phyloP scores from a whole-genome alignment of 1,284 basidiomycete species.

The Sphagnurus paluster region DNA sequence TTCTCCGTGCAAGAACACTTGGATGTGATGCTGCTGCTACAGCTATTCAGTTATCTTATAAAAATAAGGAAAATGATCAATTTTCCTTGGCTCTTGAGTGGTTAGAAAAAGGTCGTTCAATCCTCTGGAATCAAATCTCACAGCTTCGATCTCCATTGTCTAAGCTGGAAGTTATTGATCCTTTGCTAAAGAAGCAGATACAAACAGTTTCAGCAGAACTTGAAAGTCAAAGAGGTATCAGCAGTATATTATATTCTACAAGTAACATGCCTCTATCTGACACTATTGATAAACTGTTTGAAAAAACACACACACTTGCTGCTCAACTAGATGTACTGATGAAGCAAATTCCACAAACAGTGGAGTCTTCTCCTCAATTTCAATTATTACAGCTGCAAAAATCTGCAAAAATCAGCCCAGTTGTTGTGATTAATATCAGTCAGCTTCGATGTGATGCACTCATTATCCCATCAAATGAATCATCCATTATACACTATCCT shows the following conservation, averaged over 20 bases:
- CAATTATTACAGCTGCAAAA: slow-evolving; percentile 14
- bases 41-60: slow-evolving; percentile 14
- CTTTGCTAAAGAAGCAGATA: slow-evolving; percentile 22
- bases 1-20: slow-evolving; percentile 3
- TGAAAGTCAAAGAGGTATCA: not conserved
- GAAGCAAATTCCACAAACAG: slow-evolving; percentile 13
- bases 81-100: slow-evolving; percentile 24
- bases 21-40: slow-evolving; percentile 18
- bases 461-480: slow-evolving; percentile 13
- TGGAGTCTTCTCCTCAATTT: slow-evolving; percentile 22
- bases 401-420: slow-evolving; percentile 26
- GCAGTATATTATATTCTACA: not conserved
- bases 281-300: slow-evolving; percentile 11
- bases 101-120: slow-evolving; percentile 23
- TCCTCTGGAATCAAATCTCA: slow-evolving; percentile 26
- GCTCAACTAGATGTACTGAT: slow-evolving; percentile 21
- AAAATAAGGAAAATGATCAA: not conserved
- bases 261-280: not conserved
- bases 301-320: slow-evolving; percentile 16
- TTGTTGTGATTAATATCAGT: slow-evolving; percentile 30
- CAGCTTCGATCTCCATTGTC: slow-evolving; percentile 28
- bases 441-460: slow-evolving; percentile 29
- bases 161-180: slow-evolving; percentile 21
- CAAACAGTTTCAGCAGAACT: slow-evolving; percentile 15
- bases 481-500: slow-evolving; percentile 17